Evolutionary conservation across 2,329 filamentous ascomycete species (phyloP), one percentile per base, ranked within the genome.

Genomic region (Ceratocystiopsis brevicomis): DNA sequence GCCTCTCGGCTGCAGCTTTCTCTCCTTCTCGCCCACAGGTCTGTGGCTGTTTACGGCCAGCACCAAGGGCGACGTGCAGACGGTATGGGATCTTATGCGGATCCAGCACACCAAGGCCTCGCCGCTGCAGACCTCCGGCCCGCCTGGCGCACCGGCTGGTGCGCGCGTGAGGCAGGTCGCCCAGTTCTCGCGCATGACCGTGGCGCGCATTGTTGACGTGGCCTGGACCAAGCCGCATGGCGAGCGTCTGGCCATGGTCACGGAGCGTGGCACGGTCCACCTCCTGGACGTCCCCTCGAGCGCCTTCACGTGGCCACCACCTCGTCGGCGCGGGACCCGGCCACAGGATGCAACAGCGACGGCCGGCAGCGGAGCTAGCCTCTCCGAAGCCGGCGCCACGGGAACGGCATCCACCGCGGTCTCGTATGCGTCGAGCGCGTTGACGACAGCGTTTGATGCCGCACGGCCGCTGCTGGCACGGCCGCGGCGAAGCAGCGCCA

Each of bases 241-340:
- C 18, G 83, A 93, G 55, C 78, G 82, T 46, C 64, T 92, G 36
- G 88, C 87, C 2, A 78, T 98, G 62, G 76, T 95, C 21, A 96
- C 90, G 1, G 85, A 93, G 54, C 82, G 87, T 52, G 86, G 88
- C n/a, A 98, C 90, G 10, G 78, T 95, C 12, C 90, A 98, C 60
- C 73, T 96, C 38, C 78, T 94, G 50, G 83, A 94, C 51, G 73
- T 96, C 59, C 85, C 86, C 10, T 69, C 75, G 39, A 81, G 76
- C 49, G 83, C 84, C 5, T 88, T 87, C 52, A 76, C 81, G 50
- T 94, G 87, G 87, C 87, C 87, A 37, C 83, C 86, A 19, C 78
- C 76, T 37, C 69, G 73, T 36, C 66, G 69, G 43, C 65, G 68
- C 46, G 32, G 39, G 9, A 60, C 58, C 47, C 62, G 59, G 42